These are phyloP conservation scores for Pythium rishiriense DNA, from an alignment of 352 stramenopile genomes.

Conservation along the genomic window DNA sequence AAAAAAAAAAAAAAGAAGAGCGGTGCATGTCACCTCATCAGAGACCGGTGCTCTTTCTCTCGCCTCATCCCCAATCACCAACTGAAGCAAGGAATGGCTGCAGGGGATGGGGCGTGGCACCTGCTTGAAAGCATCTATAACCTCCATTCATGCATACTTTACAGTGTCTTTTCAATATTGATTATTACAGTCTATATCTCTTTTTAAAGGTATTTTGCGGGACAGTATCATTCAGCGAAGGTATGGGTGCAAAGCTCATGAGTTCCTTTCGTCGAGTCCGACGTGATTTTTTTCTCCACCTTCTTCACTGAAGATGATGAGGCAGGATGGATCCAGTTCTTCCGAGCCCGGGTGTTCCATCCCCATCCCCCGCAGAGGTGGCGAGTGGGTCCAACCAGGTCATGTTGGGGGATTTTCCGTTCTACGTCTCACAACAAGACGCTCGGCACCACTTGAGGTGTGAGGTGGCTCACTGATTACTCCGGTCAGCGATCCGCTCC, in stretches of 20 bases:
- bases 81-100: conserved; percentile 19
- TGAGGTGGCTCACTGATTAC: not conserved
- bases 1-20: too few species aligned
- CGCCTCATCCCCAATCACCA: conserved; percentile 11
- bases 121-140: not conserved
- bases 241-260: too few species aligned
- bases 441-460: not conserved
- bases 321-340: not conserved
- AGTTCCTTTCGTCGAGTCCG: too few species aligned
- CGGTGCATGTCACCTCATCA: conserved; percentile 19
- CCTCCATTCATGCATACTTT: not conserved
- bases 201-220: too few species aligned
- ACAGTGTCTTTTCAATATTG: not conserved
- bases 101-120: conserved; percentile 1
- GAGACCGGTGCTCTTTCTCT: conserved; percentile 1
- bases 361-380: too few species aligned
- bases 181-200: not conserved
- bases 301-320: too few species aligned
- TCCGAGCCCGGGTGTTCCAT: too few species aligned
- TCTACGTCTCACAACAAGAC: conserved; percentile 4
- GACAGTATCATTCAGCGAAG: too few species aligned
- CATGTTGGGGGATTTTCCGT: conserved; percentile 7
- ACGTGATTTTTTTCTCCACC: too few species aligned
- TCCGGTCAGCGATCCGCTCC: not conserved
- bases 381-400: not conserved